These are phyloP conservation scores for Talaromyces liani DNA, from an alignment of 495 filamentous ascomycete species.

Conservation along the genomic window DNA sequence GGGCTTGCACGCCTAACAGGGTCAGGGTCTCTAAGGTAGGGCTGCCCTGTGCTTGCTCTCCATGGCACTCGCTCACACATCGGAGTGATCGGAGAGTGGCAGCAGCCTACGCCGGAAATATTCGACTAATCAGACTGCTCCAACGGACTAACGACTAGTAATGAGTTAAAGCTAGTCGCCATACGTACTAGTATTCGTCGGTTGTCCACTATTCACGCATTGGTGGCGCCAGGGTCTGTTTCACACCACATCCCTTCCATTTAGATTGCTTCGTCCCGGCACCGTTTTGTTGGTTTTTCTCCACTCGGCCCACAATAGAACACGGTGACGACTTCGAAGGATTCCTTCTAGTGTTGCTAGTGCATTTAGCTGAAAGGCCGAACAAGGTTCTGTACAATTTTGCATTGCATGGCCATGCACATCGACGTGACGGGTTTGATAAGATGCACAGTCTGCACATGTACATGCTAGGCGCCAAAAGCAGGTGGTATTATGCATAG, in stretches of 20 bases:
- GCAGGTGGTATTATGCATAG: not conserved
- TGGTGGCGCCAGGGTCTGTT: not conserved
- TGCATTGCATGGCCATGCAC: not conserved
- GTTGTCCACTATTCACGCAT: not conserved
- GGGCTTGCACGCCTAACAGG: not conserved
- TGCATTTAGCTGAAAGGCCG: not conserved
- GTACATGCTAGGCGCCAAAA: not conserved
- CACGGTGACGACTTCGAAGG: not conserved
- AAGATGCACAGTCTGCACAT: not conserved
- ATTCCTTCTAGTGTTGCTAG: not conserved
- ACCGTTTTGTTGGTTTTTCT: not conserved
- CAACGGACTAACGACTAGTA: not conserved
- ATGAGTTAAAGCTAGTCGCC: not conserved
- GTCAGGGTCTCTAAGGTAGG: not conserved
- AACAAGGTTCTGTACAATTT: not conserved
- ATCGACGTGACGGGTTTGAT: not conserved
- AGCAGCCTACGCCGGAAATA: not conserved
- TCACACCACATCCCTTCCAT: not conserved
- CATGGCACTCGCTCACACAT: not conserved
- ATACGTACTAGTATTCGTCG: not conserved
- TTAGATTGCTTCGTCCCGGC: not conserved
- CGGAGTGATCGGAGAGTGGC: not conserved
- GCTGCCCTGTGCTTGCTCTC: not conserved
- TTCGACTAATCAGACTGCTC: not conserved
- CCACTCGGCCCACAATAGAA: not conserved